phyloP scores from a whole-genome alignment of 306 rosid species.

The Malus fusca region DNA sequence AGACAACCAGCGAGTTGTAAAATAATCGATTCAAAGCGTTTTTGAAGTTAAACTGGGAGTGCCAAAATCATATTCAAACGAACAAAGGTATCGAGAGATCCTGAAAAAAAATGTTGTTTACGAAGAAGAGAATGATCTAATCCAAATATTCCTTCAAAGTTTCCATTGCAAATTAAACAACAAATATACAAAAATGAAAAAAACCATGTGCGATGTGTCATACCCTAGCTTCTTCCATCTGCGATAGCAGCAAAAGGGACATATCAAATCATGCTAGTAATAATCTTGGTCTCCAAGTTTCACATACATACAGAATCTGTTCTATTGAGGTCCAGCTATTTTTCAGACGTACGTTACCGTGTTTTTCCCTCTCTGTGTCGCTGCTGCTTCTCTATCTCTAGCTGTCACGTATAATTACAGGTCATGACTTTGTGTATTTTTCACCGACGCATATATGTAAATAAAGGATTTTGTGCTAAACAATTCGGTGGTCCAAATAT shows the following conservation, averaged over 20 bases:
- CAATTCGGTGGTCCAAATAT: neutral
- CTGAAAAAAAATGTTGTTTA: too few relatives aligned
- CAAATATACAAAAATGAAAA: neutral
- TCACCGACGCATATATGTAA: neutral
- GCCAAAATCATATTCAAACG: too few relatives aligned
- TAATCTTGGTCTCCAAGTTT: constrained; percentile 1
- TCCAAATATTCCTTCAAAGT: neutral
- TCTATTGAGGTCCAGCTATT: constrained; percentile 7
- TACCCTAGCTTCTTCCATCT: neutral
- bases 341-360: neutral
- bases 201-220: neutral
- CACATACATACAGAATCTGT: neutral
- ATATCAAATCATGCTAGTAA: neutral
- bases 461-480: neutral
- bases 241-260: neutral
- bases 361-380: constrained; percentile 1
- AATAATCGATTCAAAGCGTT: too few relatives aligned
- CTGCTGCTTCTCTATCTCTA: neutral
- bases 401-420: neutral
- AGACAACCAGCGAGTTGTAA: too few relatives aligned
- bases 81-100: too few relatives aligned
- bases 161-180: neutral
- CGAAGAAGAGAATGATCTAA: too few relatives aligned
- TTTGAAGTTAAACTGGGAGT: too few relatives aligned
- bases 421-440: neutral